A percentile compares a stretch with the other conserved stretches of the same genome.
Conservation (phyloP, 2,329 filamentous ascomycete species). For the Paecilomyces sp. region DNA sequence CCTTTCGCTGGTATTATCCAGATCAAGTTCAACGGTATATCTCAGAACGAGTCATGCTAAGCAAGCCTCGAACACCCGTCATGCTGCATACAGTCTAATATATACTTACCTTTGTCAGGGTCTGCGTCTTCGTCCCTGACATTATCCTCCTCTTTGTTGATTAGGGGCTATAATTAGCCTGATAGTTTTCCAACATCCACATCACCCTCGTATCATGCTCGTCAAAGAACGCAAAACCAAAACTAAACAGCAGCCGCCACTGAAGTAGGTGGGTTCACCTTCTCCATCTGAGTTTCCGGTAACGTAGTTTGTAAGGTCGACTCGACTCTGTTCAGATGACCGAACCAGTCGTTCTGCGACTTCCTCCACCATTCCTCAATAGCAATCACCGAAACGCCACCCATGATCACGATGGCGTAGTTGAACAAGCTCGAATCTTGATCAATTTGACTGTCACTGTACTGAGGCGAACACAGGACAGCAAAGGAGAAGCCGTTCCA, state of each 20-base stretch:
- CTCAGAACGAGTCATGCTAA: conserved; percentile 9
- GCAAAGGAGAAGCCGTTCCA: conserved; percentile 43
- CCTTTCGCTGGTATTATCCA: conserved; percentile 15
- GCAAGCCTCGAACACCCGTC: conserved; percentile 5
- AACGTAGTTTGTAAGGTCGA: not conserved
- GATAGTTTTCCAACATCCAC: not conserved
- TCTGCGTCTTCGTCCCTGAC: not conserved
- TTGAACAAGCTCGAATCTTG: conserved; percentile 16
- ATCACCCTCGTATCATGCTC: not conserved
- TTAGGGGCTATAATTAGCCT: not conserved
- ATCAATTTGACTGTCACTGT: conserved; percentile 14
- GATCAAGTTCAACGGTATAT: conserved; percentile 13
- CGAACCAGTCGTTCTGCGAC: conserved; percentile 24
- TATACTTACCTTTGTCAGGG: not conserved
- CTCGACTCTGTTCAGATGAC: not conserved
- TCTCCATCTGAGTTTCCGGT: not conserved
- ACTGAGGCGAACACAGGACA: conserved; percentile 37
- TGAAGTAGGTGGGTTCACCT: not conserved
- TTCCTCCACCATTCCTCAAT: conserved; percentile 32
- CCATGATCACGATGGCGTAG: conserved; percentile 40
- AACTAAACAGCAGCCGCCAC: not conserved
- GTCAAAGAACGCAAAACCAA: not conserved
- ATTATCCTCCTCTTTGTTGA: not conserved
- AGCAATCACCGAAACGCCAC: conserved; percentile 31
- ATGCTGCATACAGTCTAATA: conserved; percentile 2